Conservation (phyloP, 192 early-diverging fungal genomes). For the Umbelopsis ramanniana region DNA sequence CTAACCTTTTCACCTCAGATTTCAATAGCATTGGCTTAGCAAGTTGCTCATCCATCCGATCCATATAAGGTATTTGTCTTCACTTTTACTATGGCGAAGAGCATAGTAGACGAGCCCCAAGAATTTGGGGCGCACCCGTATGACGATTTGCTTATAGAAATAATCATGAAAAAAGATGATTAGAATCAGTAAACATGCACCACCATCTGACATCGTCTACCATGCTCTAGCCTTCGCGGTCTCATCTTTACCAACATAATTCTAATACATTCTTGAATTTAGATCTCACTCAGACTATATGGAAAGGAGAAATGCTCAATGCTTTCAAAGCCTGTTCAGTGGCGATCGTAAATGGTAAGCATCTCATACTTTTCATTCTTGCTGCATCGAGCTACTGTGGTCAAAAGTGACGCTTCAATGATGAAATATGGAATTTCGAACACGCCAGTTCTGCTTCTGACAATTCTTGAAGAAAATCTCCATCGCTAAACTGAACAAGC, state of each 20-base stretch:
- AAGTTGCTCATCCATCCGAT: not conserved
- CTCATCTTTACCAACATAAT: not conserved
- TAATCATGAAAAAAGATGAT: constrained; percentile 23
- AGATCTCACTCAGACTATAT: not conserved
- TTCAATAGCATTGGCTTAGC: too few species aligned
- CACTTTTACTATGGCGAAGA: not conserved
- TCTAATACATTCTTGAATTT: not conserved
- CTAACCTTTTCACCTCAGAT: not conserved
- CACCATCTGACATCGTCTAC: constrained; percentile 23
- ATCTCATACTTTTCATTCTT: not conserved
- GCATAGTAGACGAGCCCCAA: constrained; percentile 3
- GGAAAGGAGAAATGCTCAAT: not conserved
- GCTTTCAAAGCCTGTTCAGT: too few species aligned
- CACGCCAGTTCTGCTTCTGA: constrained; percentile 25
- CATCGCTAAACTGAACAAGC: constrained; percentile 17
- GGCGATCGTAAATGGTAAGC: not conserved
- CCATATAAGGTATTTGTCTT: not conserved
- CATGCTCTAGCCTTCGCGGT: not conserved
- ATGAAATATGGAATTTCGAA: constrained; percentile 21
- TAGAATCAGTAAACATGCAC: constrained; percentile 3
- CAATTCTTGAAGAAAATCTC: constrained; percentile 13
- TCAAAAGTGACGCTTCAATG: constrained; percentile 8
- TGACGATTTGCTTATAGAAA: constrained; percentile 24
- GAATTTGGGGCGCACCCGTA: not conserved
- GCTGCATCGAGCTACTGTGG: not conserved